Conservation (phyloP, 345 rosid genomes). For the Viola odorata region DNA sequence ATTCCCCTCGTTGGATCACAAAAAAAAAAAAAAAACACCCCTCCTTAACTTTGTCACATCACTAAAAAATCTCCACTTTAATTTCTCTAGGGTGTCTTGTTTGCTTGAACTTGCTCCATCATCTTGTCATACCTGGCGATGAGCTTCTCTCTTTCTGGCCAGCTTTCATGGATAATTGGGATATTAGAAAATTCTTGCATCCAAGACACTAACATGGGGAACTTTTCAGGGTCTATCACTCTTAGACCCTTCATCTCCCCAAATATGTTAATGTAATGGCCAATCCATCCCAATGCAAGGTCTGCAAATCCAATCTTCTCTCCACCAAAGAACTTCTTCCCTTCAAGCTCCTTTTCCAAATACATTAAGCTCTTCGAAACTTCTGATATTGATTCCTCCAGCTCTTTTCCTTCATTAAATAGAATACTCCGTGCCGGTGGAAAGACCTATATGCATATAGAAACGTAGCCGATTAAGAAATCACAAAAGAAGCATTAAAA, state of each 20-base stretch:
- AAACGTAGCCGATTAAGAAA: no score
- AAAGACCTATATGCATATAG: no score
- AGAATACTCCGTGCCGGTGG: slow-evolving; percentile 11
- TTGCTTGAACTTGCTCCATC: neutral
- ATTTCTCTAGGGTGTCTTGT: neutral
- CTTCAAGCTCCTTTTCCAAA: slow-evolving; percentile 17
- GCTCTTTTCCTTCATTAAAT: slow-evolving; percentile 17
- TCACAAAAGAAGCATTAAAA: no score
- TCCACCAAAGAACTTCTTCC: slow-evolving; percentile 29
- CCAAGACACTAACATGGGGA: slow-evolving; percentile 24
- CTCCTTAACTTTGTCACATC: no score
- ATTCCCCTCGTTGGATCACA: no score
- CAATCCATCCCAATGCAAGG: slow-evolving; percentile 28
- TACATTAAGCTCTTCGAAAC: slow-evolving; percentile 24
- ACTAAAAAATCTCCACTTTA: no score
- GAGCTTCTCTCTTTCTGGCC: slow-evolving; percentile 5
- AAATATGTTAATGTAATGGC: slow-evolving; percentile 21
- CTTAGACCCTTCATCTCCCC: slow-evolving; percentile 20
- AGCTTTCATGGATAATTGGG: slow-evolving; percentile 21
- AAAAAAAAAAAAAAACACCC: no score
- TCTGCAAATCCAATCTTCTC: slow-evolving; percentile 21
- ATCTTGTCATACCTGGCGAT: neutral
- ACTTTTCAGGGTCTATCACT: slow-evolving; percentile 24
- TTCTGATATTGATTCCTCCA: slow-evolving; percentile 22
- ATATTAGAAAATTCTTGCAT: slow-evolving; percentile 21